Base-by-base conservation (phyloP, 2,329 filamentous ascomycete species). In the Fusarium chuoi region DNA sequence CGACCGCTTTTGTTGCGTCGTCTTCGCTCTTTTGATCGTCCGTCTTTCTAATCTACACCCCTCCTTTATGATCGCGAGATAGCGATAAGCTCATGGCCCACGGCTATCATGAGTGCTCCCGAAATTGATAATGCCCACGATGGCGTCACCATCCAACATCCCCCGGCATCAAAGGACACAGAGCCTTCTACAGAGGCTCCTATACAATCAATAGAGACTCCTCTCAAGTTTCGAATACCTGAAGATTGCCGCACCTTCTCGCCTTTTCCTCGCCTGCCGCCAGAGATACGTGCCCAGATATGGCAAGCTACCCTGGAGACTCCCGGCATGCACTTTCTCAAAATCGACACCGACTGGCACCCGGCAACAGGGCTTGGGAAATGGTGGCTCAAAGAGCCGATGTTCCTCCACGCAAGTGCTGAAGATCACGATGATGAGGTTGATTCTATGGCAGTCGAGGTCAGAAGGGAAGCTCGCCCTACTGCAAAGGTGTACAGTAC, bases 311-410 rank as follows among this genome's bases (percentile, higher is more conserved):
- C 78, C 28, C 65, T 83, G 15, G 68, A 76, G 4, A 75, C 79
- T 15, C 81, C 81, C 2, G 82, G 82, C 33, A 79, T 83, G 74
- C 79, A 82, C 45, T 83, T 82, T 45, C 72, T 83, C 62, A 79
- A 77, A 59, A 71, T 82, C 12, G 64, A 79, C 18, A 71, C 72
- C 12, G 57, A 64, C 13, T 76, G 74, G 24, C 59, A 70, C 13
- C 48, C 67, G 14, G 48, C 60, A 11, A 62, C 65, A 33, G 57
- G 64, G 6, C 36, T 30, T 41, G 77, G 76, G 51, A 74, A 65
- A 35, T 82, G 79, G 79, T 78, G 69, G 75, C 51, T 52, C 18
- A 73, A 54, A 51, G 52, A 63, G 24, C 30, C 59, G 12, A 7
- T 36, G 35, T 36, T 62, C 35, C 13, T 67, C 51, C 62, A 67